A percentile compares a stretch with the other conserved stretches of the same genome.
These are phyloP conservation scores for Talaromyces sp. DNA, from an alignment of 2,329 filamentous ascomycete species.

Conservation along the genomic window DNA sequence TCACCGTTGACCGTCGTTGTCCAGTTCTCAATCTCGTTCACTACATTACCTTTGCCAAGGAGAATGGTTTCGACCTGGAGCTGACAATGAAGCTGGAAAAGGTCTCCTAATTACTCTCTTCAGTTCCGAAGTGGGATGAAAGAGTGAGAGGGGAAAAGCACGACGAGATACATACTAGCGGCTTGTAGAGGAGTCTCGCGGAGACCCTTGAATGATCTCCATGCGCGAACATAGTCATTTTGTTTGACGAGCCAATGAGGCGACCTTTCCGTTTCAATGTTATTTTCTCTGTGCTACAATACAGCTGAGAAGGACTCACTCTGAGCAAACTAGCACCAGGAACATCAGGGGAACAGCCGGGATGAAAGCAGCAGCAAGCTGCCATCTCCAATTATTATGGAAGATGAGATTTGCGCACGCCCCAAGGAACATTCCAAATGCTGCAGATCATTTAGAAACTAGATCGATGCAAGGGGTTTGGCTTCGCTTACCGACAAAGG, in stretches of 20 bases:
- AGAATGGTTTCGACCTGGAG: slow-evolving; percentile 12
- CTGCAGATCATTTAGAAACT: not conserved
- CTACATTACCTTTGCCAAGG: slow-evolving; percentile 4
- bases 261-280: not conserved
- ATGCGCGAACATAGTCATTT: slow-evolving; percentile 5
- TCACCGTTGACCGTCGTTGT: not conserved
- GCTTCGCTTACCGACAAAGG: slow-evolving; percentile 12
- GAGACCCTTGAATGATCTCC: slow-evolving; percentile 3
- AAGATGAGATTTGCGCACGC: slow-evolving; percentile 14
- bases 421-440: slow-evolving; percentile 13
- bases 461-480: not conserved
- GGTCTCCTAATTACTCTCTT: slow-evolving; percentile 10
- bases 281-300: not conserved
- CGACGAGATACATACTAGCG: slow-evolving; percentile 7
- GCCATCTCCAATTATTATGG: slow-evolving; percentile 12
- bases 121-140: not conserved
- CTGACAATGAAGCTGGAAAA: slow-evolving; percentile 16
- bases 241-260: slow-evolving; percentile 11
- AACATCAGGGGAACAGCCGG: slow-evolving; percentile 13
- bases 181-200: slow-evolving; percentile 13
- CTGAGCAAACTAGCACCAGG: slow-evolving; percentile 13
- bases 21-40: slow-evolving; percentile 9
- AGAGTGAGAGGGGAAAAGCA: not conserved
- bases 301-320: not conserved
- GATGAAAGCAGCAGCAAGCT: slow-evolving; percentile 13